These are phyloP conservation scores for Fusarium nelsonii DNA, from an alignment of 2,329 filamentous ascomycete species.

Conservation along the genomic window DNA sequence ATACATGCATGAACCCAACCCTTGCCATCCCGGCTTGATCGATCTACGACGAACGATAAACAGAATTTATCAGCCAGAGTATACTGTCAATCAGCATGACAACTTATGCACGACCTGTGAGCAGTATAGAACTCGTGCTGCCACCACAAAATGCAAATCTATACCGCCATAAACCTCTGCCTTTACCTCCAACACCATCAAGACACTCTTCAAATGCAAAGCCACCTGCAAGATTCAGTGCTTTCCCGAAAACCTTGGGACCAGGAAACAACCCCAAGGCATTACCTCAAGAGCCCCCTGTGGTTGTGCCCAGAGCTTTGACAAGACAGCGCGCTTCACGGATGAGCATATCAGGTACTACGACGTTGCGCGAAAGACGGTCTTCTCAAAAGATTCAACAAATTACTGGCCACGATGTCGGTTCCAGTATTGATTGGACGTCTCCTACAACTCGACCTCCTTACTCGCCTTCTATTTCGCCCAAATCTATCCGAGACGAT, in stretches of 20 bases:
- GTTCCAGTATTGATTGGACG: slow-evolving; percentile 42
- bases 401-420: slow-evolving; percentile 57
- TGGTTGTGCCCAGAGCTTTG: slow-evolving; percentile 22
- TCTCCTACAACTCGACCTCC: slow-evolving; percentile 11
- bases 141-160: slow-evolving; percentile 44
- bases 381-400: slow-evolving; percentile 58
- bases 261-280: slow-evolving; percentile 40
- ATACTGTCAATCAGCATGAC: slow-evolving; percentile 26
- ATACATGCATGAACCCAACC: slow-evolving; percentile 27
- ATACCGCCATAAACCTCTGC: slow-evolving; percentile 42
- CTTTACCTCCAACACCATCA: slow-evolving; percentile 34
- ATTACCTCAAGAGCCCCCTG: slow-evolving; percentile 32
- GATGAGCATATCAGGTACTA: slow-evolving; percentile 37
- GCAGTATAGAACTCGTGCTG: slow-evolving; percentile 35
- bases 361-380: slow-evolving; percentile 40
- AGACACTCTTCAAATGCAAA: slow-evolving; percentile 24
- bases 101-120: slow-evolving; percentile 29
- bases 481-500: slow-evolving; percentile 39
- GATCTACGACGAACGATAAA: slow-evolving; percentile 6
- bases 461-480: slow-evolving; percentile 40
- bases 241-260: slow-evolving; percentile 33
- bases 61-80: slow-evolving; percentile 6
- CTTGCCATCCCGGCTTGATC: slow-evolving; percentile 13
- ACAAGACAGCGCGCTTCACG: slow-evolving; percentile 36
- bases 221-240: slow-evolving; percentile 30